phyloP scores from a whole-genome alignment of 2,329 filamentous ascomycete genomes.

The Pestalotiopsis sp. region DNA sequence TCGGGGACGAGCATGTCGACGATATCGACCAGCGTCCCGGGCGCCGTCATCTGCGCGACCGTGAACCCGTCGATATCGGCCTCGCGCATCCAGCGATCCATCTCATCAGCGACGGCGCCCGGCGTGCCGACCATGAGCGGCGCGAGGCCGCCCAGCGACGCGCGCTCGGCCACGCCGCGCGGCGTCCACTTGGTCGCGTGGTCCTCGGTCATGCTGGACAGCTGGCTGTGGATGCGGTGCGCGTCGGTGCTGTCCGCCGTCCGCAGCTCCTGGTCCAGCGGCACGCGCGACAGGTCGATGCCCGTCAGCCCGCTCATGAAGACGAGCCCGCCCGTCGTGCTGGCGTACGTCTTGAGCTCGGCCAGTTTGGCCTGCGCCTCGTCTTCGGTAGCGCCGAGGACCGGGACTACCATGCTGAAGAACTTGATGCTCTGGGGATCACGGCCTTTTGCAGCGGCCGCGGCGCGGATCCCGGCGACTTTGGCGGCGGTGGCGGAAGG shows the following conservation, averaged over 20 bases:
- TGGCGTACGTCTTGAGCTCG: conserved; percentile 54
- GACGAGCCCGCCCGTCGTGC: conserved; percentile 55
- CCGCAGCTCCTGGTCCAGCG: conserved; percentile 60
- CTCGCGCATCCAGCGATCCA: conserved; percentile 29
- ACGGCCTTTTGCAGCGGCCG: conserved; percentile 52
- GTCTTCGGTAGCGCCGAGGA: conserved; percentile 52
- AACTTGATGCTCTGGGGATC: conserved; percentile 61
- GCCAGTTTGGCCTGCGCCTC: conserved; percentile 56
- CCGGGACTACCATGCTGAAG: conserved; percentile 52
- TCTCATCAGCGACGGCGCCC: conserved; percentile 26
- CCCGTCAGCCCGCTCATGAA: conserved; percentile 62
- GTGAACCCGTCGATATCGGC: conserved; percentile 31
- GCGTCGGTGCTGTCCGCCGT: conserved; percentile 56
- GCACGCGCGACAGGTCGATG: conserved; percentile 61
- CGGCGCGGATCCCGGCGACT: conserved; percentile 52
- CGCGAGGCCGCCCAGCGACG: conserved; percentile 39
- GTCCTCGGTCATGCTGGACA: conserved; percentile 50
- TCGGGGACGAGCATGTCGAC: conserved; percentile 30
- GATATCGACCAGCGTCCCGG: conserved; percentile 28
- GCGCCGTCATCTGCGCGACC: conserved; percentile 28
- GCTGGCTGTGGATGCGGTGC: conserved; percentile 50
- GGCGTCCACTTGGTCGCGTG: conserved; percentile 50
- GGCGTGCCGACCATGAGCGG: conserved; percentile 27
- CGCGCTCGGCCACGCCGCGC: conserved; percentile 41
- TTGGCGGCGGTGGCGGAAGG: conserved; percentile 51